These are phyloP conservation scores for Podospora fimiseda DNA, from an alignment of 495 filamentous ascomycete genomes.

Conservation along the genomic window DNA sequence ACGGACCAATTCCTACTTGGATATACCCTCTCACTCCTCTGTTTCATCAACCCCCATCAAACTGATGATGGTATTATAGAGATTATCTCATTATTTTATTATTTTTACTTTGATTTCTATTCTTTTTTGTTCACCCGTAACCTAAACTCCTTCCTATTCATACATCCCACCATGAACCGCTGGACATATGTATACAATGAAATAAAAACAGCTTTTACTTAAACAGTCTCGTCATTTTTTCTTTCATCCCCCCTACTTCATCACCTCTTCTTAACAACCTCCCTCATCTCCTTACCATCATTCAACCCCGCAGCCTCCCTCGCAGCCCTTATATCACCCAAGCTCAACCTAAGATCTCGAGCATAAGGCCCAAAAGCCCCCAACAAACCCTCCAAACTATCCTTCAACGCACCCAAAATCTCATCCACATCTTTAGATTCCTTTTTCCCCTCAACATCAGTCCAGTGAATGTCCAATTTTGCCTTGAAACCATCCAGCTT, in stretches of 20 bases:
- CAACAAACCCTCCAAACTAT: constrained; percentile 55
- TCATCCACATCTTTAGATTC: constrained; percentile 55
- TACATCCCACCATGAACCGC: too few relatives aligned
- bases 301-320: constrained; percentile 50
- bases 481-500: constrained; percentile 63
- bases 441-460: constrained; percentile 54
- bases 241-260: neutral
- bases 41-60: too few relatives aligned
- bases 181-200: too few relatives aligned
- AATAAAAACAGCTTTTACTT: too few relatives aligned
- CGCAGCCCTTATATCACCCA: constrained; percentile 62
- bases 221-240: neutral
- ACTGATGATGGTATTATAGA: too few relatives aligned
- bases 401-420: constrained; percentile 52
- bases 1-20: too few relatives aligned
- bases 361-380: constrained; percentile 64
- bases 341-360: constrained; percentile 55
- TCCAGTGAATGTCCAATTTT: constrained; percentile 67
- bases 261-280: constrained; percentile 1
- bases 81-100: too few relatives aligned
- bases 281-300: constrained; percentile 4
- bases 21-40: too few relatives aligned
- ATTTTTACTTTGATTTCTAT: too few relatives aligned
- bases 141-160: too few relatives aligned
- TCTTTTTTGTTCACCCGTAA: too few relatives aligned